A percentile compares a stretch with the other conserved stretches of the same genome.
These are phyloP conservation scores for Akanthomyces dipterigenus DNA, from an alignment of 2,329 filamentous ascomycete species.

Conservation along the genomic window DNA sequence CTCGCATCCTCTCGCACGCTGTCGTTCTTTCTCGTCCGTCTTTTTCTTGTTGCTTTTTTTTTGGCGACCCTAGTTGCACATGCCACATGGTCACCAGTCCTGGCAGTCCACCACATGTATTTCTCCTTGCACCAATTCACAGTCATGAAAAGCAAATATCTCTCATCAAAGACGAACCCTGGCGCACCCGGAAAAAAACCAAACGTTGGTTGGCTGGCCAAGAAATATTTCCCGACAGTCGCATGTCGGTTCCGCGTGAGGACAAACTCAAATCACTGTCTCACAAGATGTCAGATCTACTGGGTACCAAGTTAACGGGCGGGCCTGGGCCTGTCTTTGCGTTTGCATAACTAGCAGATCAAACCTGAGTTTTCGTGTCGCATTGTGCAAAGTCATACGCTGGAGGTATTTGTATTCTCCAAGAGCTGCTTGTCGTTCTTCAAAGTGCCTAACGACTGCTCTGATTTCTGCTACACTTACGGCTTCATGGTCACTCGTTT, in stretches of 20 bases:
- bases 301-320: neutral
- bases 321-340: too few species aligned
- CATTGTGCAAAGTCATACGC: too few species aligned
- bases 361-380: too few species aligned
- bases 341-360: neutral
- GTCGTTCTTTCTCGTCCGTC: neutral
- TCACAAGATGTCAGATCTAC: neutral
- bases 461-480: neutral
- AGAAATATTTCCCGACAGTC: neutral
- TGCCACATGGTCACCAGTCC: neutral
- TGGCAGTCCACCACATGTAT: too few species aligned
- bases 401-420: too few species aligned
- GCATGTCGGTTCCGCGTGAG: neutral
- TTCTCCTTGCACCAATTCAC: too few species aligned
- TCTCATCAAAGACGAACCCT: too few species aligned
- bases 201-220: neutral
- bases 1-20: neutral
- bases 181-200: neutral
- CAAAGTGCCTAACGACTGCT: neutral
- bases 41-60: neutral
- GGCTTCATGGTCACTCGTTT: neutral
- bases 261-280: neutral
- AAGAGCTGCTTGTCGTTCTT: neutral
- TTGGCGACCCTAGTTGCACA: too few species aligned
- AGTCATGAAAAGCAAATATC: too few species aligned